Evolutionary conservation across 2,329 filamentous ascomycete genomes (phyloP).

Genomic region (Botrytis fabae): DNA sequence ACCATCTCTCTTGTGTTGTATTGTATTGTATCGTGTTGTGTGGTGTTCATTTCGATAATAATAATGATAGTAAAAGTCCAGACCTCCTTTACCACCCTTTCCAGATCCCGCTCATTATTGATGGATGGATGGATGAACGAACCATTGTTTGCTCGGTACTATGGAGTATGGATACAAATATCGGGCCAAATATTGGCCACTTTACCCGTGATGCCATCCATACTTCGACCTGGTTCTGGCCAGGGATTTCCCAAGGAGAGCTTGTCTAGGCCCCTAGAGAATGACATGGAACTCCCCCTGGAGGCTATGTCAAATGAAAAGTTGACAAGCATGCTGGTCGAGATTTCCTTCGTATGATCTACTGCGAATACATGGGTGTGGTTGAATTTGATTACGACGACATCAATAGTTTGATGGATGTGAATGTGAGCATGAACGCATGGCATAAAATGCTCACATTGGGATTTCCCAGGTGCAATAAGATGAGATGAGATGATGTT

Average conservation of each 20-base stretch:
- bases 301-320: not conserved
- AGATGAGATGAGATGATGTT: not conserved
- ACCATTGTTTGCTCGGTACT: not conserved
- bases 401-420: not conserved
- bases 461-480: not conserved
- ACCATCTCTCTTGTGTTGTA: not conserved
- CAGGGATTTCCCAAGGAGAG: not conserved
- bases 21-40: not conserved
- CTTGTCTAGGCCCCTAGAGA: not conserved
- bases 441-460: not conserved
- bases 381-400: not conserved
- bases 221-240: not conserved
- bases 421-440: not conserved
- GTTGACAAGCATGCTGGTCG: not conserved
- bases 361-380: not conserved
- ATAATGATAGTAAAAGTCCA: not conserved
- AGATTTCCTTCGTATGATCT: not conserved
- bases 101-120: not conserved
- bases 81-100: not conserved
- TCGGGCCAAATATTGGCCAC: not conserved
- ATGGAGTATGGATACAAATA: not conserved
- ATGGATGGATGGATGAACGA: not conserved
- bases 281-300: not conserved
- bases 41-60: not conserved
- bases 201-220: not conserved